Base-by-base conservation (phyloP, 257 asterid genomes). In the Hygrophila difformis region DNA sequence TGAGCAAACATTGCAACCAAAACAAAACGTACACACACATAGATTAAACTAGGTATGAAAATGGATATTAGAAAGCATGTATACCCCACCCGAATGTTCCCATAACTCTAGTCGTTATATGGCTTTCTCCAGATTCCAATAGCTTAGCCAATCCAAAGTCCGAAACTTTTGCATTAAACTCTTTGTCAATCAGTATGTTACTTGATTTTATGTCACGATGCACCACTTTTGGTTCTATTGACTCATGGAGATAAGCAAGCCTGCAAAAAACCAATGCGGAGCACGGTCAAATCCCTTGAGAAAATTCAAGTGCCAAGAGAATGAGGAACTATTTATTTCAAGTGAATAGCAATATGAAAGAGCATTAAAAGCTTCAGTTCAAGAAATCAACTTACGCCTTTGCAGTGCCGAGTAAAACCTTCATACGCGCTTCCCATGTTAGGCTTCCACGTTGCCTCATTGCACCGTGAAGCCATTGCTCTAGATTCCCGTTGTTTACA, bases 71-170 rank as follows among this genome's bases (percentile, higher is more conserved):
- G n/a, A 37, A 52, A 53, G 31, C 41, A 59, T 6, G 20, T 42
- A 33, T 73, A n/a, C n/a, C n/a, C n/a, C n/a, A 89, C 98, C 98
- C 98, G 48, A 85, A 89, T 51, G 98, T 89, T 42, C 98, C 98
- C 98, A 89, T 89, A 57, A 89, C 98, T 68, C 98, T 75, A 15
- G 98, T 89, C 6, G 94, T 78, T 49, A 89, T 79, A 67, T 89
- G 94, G 69, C 96, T 89, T 74, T 89, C 94, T 34, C 93, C 94
- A 1, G 96, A 75, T n/a, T 39, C 98, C 76, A 89, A 68, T 40
- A 89, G 81, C 84, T 89, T 89, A 18, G 98, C 96, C 80, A 89
- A 68, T 44, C 98, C 98, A 65, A 89, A 89, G 65, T 89, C 96
- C 21, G 98, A 89, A 67, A 85, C 87, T 68, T 89, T 89, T 50